Percentiles rank a stretch among this genome's conserved stretches.
Evolutionary conservation across 2,329 filamentous ascomycete species (phyloP).

Genomic region (Beauveria scarabaeidicola): DNA sequence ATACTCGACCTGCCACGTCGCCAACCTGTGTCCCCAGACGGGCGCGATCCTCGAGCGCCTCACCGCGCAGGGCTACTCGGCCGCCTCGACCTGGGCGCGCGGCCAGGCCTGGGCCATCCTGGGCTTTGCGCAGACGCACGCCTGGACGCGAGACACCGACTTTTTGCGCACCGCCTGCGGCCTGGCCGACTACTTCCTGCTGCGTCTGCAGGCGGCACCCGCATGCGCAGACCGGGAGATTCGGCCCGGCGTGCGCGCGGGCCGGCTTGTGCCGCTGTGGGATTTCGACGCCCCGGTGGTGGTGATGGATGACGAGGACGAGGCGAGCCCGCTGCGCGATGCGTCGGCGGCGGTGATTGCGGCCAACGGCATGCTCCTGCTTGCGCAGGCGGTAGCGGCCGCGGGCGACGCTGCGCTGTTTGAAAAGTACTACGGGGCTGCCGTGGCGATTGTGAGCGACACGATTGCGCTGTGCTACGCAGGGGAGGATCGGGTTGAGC

Average conservation of each 20-base stretch:
- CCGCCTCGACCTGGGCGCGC: slow-evolving; percentile 38
- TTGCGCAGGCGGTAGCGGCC: slow-evolving; percentile 26
- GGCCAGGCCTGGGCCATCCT: slow-evolving; percentile 42
- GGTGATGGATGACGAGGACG: too few species aligned
- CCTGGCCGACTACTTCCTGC: slow-evolving; percentile 39
- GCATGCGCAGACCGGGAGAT: slow-evolving; percentile 16
- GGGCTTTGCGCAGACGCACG: slow-evolving; percentile 40
- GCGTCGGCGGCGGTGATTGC: slow-evolving; percentile 32
- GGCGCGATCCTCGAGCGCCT: slow-evolving; percentile 29
- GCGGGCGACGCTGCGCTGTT: slow-evolving; percentile 13
- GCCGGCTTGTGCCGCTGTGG: slow-evolving; percentile 23
- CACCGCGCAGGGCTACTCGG: slow-evolving; percentile 38
- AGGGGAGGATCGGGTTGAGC: slow-evolving; percentile 19
- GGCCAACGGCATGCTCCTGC: slow-evolving; percentile 32
- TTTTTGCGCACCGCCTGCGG: slow-evolving; percentile 36
- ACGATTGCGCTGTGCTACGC: slow-evolving; percentile 22
- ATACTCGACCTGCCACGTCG: slow-evolving; percentile 33
- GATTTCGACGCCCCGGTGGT: slow-evolving; percentile 35
- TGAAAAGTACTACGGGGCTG: slow-evolving; percentile 19
- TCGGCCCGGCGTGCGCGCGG: background rate
- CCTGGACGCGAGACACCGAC: slow-evolving; percentile 33
- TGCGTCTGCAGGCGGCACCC: slow-evolving; percentile 24
- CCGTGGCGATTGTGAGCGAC: slow-evolving; percentile 23
- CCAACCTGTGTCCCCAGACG: slow-evolving; percentile 34
- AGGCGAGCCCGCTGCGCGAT: slow-evolving; percentile 23